Evolutionary conservation across 495 filamentous ascomycete species (phyloP).

Genomic region (Lophiotrema nucula): DNA sequence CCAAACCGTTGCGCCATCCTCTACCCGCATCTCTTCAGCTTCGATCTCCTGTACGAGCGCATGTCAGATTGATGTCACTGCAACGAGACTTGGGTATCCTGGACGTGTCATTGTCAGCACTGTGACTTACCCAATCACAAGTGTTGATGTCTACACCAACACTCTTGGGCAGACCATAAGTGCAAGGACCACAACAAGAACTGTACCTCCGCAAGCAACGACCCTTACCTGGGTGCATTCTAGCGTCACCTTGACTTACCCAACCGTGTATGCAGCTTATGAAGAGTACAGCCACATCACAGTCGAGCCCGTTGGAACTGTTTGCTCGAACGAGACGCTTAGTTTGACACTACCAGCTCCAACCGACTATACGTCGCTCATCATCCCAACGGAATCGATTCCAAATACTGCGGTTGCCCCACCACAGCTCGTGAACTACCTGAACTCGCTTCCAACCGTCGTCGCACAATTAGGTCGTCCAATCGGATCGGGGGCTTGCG

Average conservation of each 20-base stretch:
- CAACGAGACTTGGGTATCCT: slow-evolving; percentile 21
- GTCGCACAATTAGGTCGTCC: slow-evolving; percentile 18
- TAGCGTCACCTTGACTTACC: slow-evolving; percentile 24
- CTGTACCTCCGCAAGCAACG: background rate
- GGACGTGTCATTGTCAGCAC: slow-evolving; percentile 20
- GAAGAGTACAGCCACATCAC: slow-evolving; percentile 20
- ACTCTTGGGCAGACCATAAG: slow-evolving; percentile 3
- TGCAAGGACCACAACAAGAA: background rate
- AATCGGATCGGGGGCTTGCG: slow-evolving; percentile 20
- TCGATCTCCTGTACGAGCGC: slow-evolving; percentile 18
- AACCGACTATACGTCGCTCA: slow-evolving; percentile 17
- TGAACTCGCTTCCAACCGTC: slow-evolving; percentile 26
- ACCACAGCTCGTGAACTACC: slow-evolving; percentile 17
- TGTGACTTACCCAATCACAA: slow-evolving; percentile 3
- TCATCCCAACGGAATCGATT: slow-evolving; percentile 13
- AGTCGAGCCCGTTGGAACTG: slow-evolving; percentile 7
- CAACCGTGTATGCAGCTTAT: slow-evolving; percentile 28
- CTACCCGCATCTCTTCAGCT: background rate
- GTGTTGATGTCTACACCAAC: slow-evolving; percentile 19
- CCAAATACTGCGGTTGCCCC: slow-evolving; percentile 9
- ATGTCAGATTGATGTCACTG: slow-evolving; percentile 30
- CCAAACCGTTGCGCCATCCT: slow-evolving; percentile 1
- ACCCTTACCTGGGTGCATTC: slow-evolving; percentile 27
- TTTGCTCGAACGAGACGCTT: slow-evolving; percentile 9
- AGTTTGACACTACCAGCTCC: slow-evolving; percentile 20